Conservation (phyloP, 371 early-diverging fungal species). For the Capniomyces stellatus region DNA sequence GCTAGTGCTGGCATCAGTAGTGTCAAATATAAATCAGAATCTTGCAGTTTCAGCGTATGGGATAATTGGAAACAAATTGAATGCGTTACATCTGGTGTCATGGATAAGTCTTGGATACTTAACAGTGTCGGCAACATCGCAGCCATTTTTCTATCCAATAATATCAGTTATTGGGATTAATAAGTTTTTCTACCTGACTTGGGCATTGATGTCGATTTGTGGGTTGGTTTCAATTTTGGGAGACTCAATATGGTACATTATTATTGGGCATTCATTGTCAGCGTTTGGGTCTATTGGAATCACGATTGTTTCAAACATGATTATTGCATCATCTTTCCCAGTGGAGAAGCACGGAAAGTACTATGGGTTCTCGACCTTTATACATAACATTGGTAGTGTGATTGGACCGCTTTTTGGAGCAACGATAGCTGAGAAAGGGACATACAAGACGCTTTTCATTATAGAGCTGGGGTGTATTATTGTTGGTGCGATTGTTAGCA, state of each 20-base stretch:
- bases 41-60: neutral
- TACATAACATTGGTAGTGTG: neutral
- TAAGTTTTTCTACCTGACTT: neutral
- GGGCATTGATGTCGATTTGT: neutral
- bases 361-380: neutral
- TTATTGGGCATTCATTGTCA: neutral
- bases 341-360: neutral
- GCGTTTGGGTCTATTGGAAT: neutral
- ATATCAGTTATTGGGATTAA: neutral
- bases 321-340: neutral
- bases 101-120: neutral
- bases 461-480: neutral
- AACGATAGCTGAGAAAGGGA: neutral
- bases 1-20: neutral
- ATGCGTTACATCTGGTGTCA: neutral
- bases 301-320: neutral
- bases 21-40: neutral
- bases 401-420: constrained; percentile 1
- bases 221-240: neutral
- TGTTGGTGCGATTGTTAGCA: neutral
- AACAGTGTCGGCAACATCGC: neutral
- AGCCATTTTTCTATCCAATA: constrained; percentile 2
- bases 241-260: neutral
- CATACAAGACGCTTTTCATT: neutral
- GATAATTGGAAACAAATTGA: neutral